These are phyloP conservation scores for Aegilops tauschii DNA, from an alignment of 176 grass and related monocot species.

Conservation along the genomic window DNA sequence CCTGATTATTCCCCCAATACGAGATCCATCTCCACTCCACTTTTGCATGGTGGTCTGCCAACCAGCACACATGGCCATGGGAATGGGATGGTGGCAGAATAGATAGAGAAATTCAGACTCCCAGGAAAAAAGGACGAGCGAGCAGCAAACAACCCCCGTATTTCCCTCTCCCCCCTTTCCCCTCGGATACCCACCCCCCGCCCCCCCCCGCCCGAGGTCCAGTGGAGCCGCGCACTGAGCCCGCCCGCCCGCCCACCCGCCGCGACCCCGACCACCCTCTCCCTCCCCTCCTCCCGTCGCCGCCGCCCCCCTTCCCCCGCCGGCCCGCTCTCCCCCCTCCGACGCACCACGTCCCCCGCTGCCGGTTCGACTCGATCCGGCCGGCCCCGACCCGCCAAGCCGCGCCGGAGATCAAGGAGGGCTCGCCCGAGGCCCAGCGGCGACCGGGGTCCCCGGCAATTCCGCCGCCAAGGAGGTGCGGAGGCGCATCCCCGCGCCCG, in stretches of 20 bases:
- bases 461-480: constrained; percentile 12
- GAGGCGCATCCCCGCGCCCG: neutral
- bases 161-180: neutral
- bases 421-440: neutral
- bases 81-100: neutral
- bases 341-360: neutral
- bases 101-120: neutral
- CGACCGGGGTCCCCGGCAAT: constrained; percentile 40
- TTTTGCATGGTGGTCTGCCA: neutral
- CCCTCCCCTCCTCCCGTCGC: neutral
- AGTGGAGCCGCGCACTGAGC: neutral
- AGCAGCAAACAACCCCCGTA: neutral
- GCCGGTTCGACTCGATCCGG: neutral
- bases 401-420: neutral
- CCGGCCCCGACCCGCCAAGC: neutral
- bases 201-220: neutral
- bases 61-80: neutral
- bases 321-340: neutral
- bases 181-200: neutral
- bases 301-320: neutral
- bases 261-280: neutral
- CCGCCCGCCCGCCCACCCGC: neutral
- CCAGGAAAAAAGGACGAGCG: neutral
- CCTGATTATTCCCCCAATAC: neutral
- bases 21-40: neutral